Conservation (phyloP, 306 rosid genomes). For the Gleditsia sinensis region DNA sequence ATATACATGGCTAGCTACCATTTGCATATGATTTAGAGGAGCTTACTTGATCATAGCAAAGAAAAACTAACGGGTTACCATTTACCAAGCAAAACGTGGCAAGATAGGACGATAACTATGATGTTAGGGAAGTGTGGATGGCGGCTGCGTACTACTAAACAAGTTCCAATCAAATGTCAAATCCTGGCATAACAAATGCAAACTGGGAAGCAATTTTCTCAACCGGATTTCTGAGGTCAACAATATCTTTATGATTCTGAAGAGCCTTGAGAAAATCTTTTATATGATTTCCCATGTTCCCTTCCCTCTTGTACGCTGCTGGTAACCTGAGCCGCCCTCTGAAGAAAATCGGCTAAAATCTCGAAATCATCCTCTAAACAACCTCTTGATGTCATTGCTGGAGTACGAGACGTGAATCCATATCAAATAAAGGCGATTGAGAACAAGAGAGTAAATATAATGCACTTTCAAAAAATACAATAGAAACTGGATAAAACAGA, state of each 20-base stretch:
- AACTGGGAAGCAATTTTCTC: slow-evolving; percentile 76
- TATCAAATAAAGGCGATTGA: slow-evolving; percentile 4
- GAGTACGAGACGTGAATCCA: slow-evolving; percentile 76
- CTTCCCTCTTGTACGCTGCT: slow-evolving; percentile 50
- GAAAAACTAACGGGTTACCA: background rate
- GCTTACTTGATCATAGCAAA: background rate
- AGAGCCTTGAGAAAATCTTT: slow-evolving; percentile 63
- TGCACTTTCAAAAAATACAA: background rate
- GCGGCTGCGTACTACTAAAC: slow-evolving; percentile 6
- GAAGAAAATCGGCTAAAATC: slow-evolving; percentile 74
- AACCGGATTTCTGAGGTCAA: slow-evolving; percentile 63
- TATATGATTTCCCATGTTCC: slow-evolving; percentile 64
- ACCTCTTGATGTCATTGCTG: slow-evolving; percentile 93
- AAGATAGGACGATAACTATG: slow-evolving; percentile 23
- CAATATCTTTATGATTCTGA: slow-evolving; percentile 59
- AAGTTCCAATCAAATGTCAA: slow-evolving; percentile 47
- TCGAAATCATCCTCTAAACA: slow-evolving; percentile 84
- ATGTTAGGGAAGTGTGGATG: slow-evolving; percentile 8
- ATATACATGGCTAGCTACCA: background rate
- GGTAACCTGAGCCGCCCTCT: slow-evolving; percentile 73
- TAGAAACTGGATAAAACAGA: slow-evolving; percentile 8
- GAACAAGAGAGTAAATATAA: background rate
- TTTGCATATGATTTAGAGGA: slow-evolving; percentile 39
- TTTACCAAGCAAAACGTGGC: slow-evolving; percentile 35
- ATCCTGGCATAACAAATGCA: slow-evolving; percentile 85